Conservation (phyloP, 208 protist species). For the Perkinsela sp. region DNA sequence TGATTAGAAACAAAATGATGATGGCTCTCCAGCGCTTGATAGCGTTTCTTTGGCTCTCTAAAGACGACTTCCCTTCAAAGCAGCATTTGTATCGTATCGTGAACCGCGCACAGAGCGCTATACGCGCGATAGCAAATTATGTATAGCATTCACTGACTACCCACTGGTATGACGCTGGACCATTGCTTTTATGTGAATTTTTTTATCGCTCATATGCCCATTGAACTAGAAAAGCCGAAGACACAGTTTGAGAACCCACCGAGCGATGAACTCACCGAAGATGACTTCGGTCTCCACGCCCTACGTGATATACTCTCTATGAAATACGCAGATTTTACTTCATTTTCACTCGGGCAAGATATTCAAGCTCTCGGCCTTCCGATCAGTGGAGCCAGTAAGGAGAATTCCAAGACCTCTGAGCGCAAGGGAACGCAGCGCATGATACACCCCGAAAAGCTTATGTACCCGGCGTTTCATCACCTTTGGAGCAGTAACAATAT, state of each 20-base stretch:
- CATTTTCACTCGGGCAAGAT: not conserved
- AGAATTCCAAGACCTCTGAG: not conserved
- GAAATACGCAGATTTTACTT: not conserved
- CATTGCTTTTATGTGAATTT: too few species aligned
- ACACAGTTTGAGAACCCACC: not conserved
- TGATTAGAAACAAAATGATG: too few species aligned
- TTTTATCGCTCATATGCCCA: too few species aligned
- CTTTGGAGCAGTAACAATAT: not conserved
- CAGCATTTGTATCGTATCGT: too few species aligned
- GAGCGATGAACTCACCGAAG: not conserved
- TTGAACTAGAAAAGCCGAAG: too few species aligned
- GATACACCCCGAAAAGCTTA: not conserved
- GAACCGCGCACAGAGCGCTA: too few species aligned
- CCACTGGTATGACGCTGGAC: too few species aligned
- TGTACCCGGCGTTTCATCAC: not conserved
- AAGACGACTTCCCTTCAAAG: too few species aligned
- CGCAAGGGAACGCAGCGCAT: not conserved
- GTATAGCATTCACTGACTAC: too few species aligned
- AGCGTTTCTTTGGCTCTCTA: too few species aligned
- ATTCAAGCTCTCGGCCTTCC: not conserved
- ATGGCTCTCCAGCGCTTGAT: too few species aligned
- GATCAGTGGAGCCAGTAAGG: not conserved
- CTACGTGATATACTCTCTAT: not conserved
- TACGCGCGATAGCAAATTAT: too few species aligned
- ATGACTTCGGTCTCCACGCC: not conserved